phyloP scores from a whole-genome alignment of 495 filamentous ascomycete species.

The Amniculicola lignicola region DNA sequence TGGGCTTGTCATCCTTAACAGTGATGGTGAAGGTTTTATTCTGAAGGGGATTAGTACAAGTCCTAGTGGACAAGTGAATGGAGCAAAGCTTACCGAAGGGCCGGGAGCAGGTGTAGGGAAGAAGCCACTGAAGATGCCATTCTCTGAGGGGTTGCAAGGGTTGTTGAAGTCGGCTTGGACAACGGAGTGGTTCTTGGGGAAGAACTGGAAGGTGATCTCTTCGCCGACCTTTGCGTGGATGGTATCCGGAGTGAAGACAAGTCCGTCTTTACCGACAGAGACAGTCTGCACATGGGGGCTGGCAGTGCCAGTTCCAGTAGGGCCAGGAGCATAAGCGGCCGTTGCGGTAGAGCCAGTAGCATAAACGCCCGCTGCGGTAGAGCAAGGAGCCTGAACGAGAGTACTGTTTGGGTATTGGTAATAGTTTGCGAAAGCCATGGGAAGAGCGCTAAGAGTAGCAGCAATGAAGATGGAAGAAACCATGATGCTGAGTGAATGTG shows the following conservation, averaged over 20 bases:
- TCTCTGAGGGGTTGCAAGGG: slow-evolving; percentile 54
- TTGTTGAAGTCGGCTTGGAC: slow-evolving; percentile 54
- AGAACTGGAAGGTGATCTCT: slow-evolving; percentile 59
- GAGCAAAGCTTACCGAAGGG: slow-evolving; percentile 10
- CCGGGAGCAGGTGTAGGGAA: slow-evolving; percentile 5
- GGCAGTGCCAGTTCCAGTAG: slow-evolving; percentile 1
- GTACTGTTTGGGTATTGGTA: neutral
- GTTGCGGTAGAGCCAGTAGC: neutral
- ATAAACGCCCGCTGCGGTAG: neutral
- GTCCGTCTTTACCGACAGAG: slow-evolving; percentile 49
- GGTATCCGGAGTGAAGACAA: slow-evolving; percentile 52
- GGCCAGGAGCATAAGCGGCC: neutral
- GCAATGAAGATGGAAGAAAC: slow-evolving; percentile 18
- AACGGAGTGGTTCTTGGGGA: slow-evolving; percentile 61
- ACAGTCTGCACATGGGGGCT: slow-evolving; percentile 44
- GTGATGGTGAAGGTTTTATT: slow-evolving; percentile 33
- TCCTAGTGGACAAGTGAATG: neutral
- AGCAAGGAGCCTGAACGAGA: neutral
- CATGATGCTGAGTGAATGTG: slow-evolving; percentile 9
- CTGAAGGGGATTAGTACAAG: neutral
- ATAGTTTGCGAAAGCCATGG: neutral
- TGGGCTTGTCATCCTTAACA: slow-evolving; percentile 32
- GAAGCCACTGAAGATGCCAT: slow-evolving; percentile 33
- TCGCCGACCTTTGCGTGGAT: slow-evolving; percentile 54
- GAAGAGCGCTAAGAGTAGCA: slow-evolving; percentile 13